phyloP scores from a whole-genome alignment of 495 filamentous ascomycete genomes.

The Talaromyces stipitatus region DNA sequence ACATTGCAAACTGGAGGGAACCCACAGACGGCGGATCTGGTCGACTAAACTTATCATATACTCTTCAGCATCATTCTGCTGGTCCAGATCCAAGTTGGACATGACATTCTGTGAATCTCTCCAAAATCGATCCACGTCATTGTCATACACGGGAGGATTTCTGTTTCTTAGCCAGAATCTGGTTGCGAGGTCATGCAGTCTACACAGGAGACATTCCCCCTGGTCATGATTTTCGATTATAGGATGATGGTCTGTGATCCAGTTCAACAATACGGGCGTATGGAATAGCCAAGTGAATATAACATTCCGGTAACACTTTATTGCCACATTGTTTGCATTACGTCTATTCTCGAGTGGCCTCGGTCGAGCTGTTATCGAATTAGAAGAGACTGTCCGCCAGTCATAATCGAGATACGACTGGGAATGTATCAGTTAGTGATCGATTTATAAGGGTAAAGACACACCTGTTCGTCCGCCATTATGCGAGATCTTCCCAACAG shows the following conservation, averaged over 20 bases:
- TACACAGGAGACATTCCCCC: slow-evolving; percentile 12
- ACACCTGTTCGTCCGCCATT: neutral
- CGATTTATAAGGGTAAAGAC: neutral
- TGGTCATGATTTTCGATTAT: neutral
- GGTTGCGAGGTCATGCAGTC: slow-evolving; percentile 7
- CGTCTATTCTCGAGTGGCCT: neutral
- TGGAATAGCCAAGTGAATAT: slow-evolving; percentile 34
- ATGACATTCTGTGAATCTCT: neutral
- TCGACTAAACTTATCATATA: slow-evolving; percentile 13
- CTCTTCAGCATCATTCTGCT: slow-evolving; percentile 19
- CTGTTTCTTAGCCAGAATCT: slow-evolving; percentile 15
- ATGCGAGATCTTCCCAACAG: neutral
- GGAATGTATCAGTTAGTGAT: neutral
- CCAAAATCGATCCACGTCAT: slow-evolving; percentile 1
- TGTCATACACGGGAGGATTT: neutral
- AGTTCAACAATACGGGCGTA: slow-evolving; percentile 29
- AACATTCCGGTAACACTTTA: slow-evolving; percentile 37
- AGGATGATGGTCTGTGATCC: slow-evolving; percentile 16
- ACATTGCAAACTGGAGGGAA: neutral
- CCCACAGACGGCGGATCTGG: slow-evolving; percentile 3
- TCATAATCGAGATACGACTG: neutral
- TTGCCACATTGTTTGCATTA: neutral
- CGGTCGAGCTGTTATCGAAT: neutral
- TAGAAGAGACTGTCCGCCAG: neutral
- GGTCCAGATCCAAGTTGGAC: neutral